Base-by-base conservation (phyloP, 371 early-diverging fungal genomes). In the Batkoa obscura region DNA sequence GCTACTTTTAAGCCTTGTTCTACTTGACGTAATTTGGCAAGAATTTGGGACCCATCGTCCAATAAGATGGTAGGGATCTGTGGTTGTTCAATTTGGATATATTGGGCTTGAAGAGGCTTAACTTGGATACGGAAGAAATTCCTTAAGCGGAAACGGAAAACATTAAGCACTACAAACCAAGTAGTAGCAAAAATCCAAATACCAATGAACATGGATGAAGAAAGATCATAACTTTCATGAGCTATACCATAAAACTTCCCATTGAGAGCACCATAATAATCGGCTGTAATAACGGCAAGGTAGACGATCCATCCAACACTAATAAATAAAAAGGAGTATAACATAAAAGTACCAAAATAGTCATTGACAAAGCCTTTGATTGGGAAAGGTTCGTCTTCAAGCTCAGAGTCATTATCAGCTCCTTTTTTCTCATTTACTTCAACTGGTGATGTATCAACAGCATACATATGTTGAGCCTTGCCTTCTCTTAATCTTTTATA, bases 261-360 rank as follows among this genome's bases (percentile, higher is more conserved):
- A 31, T 65, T 55, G 58, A 78, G 61, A 17, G 63, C 69, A 17
- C 69, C 71, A 59, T 77, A 87, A 68, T 83, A 80, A 63, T 86
- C 86, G 15, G 74, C 69, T 36, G 79, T 78, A 15, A 85, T 61
- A 47, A 79, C 65, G 17, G 72, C 72, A 56, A 87, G 59, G 51
- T 82, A 71, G 15, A 75, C 72, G 39, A 84, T 60, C 71, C 78
- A 85, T 41, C 75, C 67, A n/a, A 81, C 51, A 2, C 81, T 78
- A 3, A 73, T 70, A 23, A 72, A 33, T 6, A 72, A 57, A 33
- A 79, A 69, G 33, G 79, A 73, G 39, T 64, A 66, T 59, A 71
- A 69, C 2, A 72, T 72, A n/a, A 74, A 60, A 13, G 62, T 51
- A 13, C 86, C 85, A 56, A 76, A 68, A 42, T 64, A 62, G 64